These are phyloP conservation scores for Trichoderma citrinoviride DNA, from an alignment of 2,329 filamentous ascomycete species.

Conservation along the genomic window DNA sequence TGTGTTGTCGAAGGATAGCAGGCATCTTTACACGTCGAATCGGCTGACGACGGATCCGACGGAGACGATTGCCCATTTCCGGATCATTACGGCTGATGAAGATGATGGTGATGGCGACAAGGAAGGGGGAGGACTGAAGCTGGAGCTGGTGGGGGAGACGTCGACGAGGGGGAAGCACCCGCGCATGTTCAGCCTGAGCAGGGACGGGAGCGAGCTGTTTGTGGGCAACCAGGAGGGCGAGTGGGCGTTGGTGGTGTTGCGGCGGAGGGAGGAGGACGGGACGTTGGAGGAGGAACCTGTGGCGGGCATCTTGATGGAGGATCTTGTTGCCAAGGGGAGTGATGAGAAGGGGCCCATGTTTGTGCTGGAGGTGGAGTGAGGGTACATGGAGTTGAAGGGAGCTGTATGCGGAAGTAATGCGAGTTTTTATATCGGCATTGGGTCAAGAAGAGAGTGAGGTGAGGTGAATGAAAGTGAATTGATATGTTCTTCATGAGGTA, in stretches of 20 bases:
- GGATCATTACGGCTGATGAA: conserved; percentile 24
- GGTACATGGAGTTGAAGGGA: no score
- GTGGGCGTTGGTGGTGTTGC: conserved; percentile 41
- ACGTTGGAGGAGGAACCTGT: conserved; percentile 10
- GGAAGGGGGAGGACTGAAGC: conserved; percentile 3
- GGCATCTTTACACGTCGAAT: conserved; percentile 52
- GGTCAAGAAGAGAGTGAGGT: not conserved
- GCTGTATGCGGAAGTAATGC: no score
- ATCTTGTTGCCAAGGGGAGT: not conserved
- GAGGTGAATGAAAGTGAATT: not conserved
- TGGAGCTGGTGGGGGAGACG: conserved; percentile 37
- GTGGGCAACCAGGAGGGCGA: conserved; percentile 47
- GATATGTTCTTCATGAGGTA: not conserved
- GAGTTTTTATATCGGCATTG: no score
- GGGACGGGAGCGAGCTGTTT: conserved; percentile 42
- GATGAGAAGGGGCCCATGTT: conserved; percentile 12
- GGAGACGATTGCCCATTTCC: conserved; percentile 50
- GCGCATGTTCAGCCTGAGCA: conserved; percentile 46
- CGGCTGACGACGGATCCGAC: conserved; percentile 44
- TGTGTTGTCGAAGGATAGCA: conserved; percentile 40
- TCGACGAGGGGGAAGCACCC: conserved; percentile 40
- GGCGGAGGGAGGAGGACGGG: conserved; percentile 3
- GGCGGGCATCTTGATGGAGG: conserved; percentile 6
- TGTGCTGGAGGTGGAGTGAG: conserved; percentile 9
- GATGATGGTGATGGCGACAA: not conserved